A percentile compares a stretch with the other conserved stretches of the same genome.
Evolutionary conservation across 2,329 filamentous ascomycete species (phyloP).

Genomic region (Fusarium aywerte): DNA sequence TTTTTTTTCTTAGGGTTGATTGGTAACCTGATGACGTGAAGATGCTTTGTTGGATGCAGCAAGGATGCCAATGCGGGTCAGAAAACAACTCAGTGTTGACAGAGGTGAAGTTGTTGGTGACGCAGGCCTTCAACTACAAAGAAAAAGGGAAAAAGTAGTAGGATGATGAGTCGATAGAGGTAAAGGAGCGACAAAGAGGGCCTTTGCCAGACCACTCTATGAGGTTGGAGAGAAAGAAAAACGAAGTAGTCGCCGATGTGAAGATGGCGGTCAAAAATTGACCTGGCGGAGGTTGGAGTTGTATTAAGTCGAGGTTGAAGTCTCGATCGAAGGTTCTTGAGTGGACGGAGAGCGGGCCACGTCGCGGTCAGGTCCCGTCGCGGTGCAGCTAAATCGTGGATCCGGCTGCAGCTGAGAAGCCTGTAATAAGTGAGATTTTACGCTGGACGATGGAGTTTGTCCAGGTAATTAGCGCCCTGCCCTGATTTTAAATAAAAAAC

Average conservation of each 20-base stretch:
- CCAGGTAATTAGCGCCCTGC: slow-evolving; percentile 31
- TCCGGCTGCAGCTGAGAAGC: slow-evolving; percentile 20
- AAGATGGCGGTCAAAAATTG: slow-evolving; percentile 28
- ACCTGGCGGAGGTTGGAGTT: slow-evolving; percentile 18
- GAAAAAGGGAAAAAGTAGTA: slow-evolving; percentile 21
- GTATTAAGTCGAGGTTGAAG: slow-evolving; percentile 23
- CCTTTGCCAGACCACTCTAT: slow-evolving; percentile 20
- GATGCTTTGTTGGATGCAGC: slow-evolving; percentile 20
- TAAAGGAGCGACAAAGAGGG: slow-evolving; percentile 29
- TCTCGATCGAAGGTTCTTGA: slow-evolving; percentile 17
- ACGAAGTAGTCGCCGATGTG: slow-evolving; percentile 32
- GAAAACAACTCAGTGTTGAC: slow-evolving; percentile 3
- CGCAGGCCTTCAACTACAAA: slow-evolving; percentile 3
- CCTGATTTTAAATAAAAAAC: slow-evolving; percentile 7
- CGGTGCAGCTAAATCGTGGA: slow-evolving; percentile 11
- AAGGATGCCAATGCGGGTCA: slow-evolving; percentile 13
- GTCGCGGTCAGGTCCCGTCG: slow-evolving; percentile 41
- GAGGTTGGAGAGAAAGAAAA: slow-evolving; percentile 3
- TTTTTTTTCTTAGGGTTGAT: slow-evolving; percentile 2
- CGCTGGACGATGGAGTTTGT: slow-evolving; percentile 5
- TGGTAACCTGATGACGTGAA: slow-evolving; percentile 15
- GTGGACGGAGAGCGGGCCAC: slow-evolving; percentile 39
- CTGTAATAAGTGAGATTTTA: slow-evolving; percentile 31
- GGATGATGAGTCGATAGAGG: slow-evolving; percentile 4
- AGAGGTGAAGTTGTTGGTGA: slow-evolving; percentile 22